Base-by-base conservation (phyloP, 306 rosid genomes). In the Medicago arabica region DNA sequence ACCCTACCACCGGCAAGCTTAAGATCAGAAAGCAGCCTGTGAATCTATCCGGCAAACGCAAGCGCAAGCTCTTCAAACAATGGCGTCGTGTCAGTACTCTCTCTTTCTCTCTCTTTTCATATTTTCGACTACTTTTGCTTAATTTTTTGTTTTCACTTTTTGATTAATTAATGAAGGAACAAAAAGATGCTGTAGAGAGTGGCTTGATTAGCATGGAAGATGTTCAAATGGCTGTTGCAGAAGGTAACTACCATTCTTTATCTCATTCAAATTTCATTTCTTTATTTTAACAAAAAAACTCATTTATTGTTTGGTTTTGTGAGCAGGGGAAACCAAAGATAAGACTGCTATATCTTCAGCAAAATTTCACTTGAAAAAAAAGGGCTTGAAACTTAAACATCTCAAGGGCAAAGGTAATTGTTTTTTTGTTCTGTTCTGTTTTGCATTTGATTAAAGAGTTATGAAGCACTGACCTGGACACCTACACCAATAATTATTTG, bases 1-100 rank as follows among this genome's bases (percentile, higher is more conserved):
- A 92, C 38, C 97, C 96, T 21, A 19, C 38, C 46, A 82, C 89
- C 8, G 87, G 94, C 23, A 95, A 90, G 84, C 93, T 92, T 34
- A 88, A 89, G 85, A 72, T 41, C 70, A 87, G 73, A 75, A 38
- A 76, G 10, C 96, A 90, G 23, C 86, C 90, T 9, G 65, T 59
- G 64, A 74, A 90, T 21, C 54, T 90, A 8, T 95, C 98, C 58
- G 93, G 93, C 53, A 95, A 95, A 79, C 98, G 97, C 74, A 87
- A 95, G 89, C 96, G 95, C 77, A 95, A 92, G 96, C 94, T 95
- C 81, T 63, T 90, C 78, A 90, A 89, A 72, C 86, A 84, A 75
- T 85, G 89, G 87, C 95, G 95, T 75, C 82, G 98, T 54, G 98
- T 44, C 14, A 44, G 50, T 93, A 78, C 25, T 53, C n/a, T 17